Evolutionary conservation across 2,329 filamentous ascomycete species (phyloP), one percentile per base, ranked within the genome.

Genomic region (Cladosporium sp.): DNA sequence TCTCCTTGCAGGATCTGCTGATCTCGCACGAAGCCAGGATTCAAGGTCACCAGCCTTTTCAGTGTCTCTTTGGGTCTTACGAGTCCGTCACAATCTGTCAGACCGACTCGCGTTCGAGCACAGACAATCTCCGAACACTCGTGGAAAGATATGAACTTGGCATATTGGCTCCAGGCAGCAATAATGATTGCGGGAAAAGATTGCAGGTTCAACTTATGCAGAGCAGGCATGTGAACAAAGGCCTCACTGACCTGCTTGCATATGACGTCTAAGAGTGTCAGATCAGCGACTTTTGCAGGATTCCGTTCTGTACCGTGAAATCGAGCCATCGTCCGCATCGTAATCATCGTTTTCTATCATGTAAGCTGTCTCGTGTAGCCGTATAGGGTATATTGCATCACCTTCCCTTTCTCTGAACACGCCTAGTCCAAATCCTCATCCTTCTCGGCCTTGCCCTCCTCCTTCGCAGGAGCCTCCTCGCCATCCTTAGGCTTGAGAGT

Each of bases 401-500:
- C 40, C 40, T 21, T 46, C 40, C 40, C 40, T 21, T 46, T 8
- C n/a, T 46, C 40, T n/a, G 21, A n/a, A n/a, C 18, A 10, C 40
- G 4, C 40, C 40, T 35, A 59, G 23, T 59, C 56, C 33, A 59
- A 31, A 59, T 59, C 56, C 56, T 59, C 56, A n/a, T 40, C 26
- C 49, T 63, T 35, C 18, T 56, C 28, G 33, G 68, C 66, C 57
- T 71, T 65, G 46, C 49, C 58, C 57, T 63, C 67, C 23, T 64
- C 65, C 35, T n/a, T 37, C 18, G 56, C 35, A 40, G 67, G 65
- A 14, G 64, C 68, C 16, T 66, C 64, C 16, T 67, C 49, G 16
- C 70, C 64, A 56, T 91, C 88, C 64, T 86, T 88, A 10, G 89
- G 85, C 67, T 95, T 84, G 4, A 97, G 82, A 21, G 89, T 90